Conservation (phyloP, 2,329 filamentous ascomycete genomes). For the Fusarium subglutinans region DNA sequence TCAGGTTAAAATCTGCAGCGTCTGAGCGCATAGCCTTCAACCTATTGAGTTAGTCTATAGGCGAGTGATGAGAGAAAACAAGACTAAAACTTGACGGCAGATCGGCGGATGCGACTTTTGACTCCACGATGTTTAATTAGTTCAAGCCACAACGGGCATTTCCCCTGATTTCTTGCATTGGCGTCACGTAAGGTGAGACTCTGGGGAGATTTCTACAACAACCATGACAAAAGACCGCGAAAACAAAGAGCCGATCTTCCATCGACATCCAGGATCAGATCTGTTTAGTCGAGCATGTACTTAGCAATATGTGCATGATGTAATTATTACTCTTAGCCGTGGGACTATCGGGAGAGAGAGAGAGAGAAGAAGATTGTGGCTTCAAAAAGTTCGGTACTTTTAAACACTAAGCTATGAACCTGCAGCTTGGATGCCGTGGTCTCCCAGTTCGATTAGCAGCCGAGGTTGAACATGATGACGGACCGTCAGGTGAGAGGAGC, state of each 20-base stretch:
- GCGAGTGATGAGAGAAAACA: not conserved
- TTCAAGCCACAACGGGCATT: not conserved
- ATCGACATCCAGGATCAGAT: not conserved
- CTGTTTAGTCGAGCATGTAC: not conserved
- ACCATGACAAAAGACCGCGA: not conserved
- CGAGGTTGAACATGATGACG: not conserved
- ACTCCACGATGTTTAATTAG: not conserved
- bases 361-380: not conserved
- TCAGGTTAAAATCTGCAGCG: not conserved
- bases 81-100: not conserved
- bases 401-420: not conserved
- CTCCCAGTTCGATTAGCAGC: not conserved
- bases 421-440: not conserved
- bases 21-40: not conserved
- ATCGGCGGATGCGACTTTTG: not conserved
- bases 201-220: too few relatives aligned
- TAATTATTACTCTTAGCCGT: not conserved
- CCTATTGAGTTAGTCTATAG: not conserved
- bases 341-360: not conserved
- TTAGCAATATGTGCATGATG: not conserved
- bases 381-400: not conserved
- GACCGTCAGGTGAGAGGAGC: not conserved
- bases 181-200: not conserved
- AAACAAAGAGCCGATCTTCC: not conserved
- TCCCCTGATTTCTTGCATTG: not conserved